Base-by-base conservation (phyloP, 2,329 filamentous ascomycete genomes). In the Alternaria triticimaculans region DNA sequence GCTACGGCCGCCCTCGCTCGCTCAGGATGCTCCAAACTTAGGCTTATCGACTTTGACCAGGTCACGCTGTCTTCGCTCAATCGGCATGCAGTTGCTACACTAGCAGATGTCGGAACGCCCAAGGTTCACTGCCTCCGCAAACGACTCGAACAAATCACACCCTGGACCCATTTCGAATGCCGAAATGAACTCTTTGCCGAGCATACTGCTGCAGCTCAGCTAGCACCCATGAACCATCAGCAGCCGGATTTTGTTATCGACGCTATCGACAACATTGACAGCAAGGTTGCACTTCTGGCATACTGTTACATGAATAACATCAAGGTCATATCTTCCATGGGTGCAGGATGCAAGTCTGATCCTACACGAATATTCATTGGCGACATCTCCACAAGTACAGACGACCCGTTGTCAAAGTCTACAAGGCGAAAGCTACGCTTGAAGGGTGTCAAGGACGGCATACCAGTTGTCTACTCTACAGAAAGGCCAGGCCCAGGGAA, bases 221-320 rank as follows among this genome's bases (percentile, higher is more conserved):
- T 99, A 45, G 88, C 83, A 0, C 84, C 88, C 0, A 94, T 93
- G 89, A 81, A 83, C 69, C 88, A 84, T 15, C 87, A 86, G 76
- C 86, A 86, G 72, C 94, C 94, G 1, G 91, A 95, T 72, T 99
- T 90, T 75, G 89, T 99, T n/a, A 88, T 99, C 37, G 96, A 99
- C 80, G 96, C 95, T 21, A 99, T 99, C 70, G 96, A 99, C 80
- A 98, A 99, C 77, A 98, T 99, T 66, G 93, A 97, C 55, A 97
- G 93, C 58, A 99, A 99, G 82, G 95, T 99, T 4, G 91, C 90
- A 18, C 83, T 99, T 58, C 85, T 99, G 44, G 90, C 93, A 73
- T 97, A 96, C 82, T 99, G 96, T 81, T 86, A 94, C 77, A 87
- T 89, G 64, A 87, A 93, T 76, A 84, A 86, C 2, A 84, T 98